phyloP scores from a whole-genome alignment of 1,284 basidiomycete species.

The Ustilago bromivora region DNA sequence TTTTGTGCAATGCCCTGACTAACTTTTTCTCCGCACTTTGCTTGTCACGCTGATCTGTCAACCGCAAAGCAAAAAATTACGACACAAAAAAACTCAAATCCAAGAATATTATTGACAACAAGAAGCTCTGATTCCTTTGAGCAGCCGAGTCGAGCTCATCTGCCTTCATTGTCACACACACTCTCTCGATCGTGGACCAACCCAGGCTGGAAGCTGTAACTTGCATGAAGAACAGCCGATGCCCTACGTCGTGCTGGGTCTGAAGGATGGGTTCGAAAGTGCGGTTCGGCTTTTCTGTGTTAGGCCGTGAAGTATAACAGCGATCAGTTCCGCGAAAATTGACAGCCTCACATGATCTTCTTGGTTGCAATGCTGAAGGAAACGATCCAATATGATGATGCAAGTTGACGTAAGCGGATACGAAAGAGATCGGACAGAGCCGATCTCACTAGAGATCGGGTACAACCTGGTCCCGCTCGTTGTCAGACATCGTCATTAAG shows the following conservation, averaged over 20 bases:
- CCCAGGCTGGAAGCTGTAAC: neutral
- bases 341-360: slow-evolving; percentile 16
- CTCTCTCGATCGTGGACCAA: neutral
- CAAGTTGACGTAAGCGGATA: too few relatives aligned
- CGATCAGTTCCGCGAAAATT: neutral
- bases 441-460: too few relatives aligned
- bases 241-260: neutral
- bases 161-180: too few relatives aligned
- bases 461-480: too few relatives aligned
- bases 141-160: too few relatives aligned
- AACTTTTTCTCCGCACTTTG: slow-evolving; percentile 12
- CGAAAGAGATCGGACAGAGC: too few relatives aligned
- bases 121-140: too few relatives aligned
- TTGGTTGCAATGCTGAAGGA: neutral
- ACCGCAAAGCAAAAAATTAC: neutral
- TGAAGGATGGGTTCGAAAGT: neutral
- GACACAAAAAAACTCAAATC: neutral
- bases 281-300: neutral
- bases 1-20: neutral
- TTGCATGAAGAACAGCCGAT: neutral
- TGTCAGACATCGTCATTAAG: too few relatives aligned
- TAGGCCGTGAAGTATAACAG: neutral
- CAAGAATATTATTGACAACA: neutral
- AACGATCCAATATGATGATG: too few relatives aligned
- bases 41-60: slow-evolving; percentile 2